A percentile compares a stretch with the other conserved stretches of the same genome.
These are phyloP conservation scores for Mycena rebaudengoi DNA, from an alignment of 768 basidiomycete genomes.

Conservation along the genomic window DNA sequence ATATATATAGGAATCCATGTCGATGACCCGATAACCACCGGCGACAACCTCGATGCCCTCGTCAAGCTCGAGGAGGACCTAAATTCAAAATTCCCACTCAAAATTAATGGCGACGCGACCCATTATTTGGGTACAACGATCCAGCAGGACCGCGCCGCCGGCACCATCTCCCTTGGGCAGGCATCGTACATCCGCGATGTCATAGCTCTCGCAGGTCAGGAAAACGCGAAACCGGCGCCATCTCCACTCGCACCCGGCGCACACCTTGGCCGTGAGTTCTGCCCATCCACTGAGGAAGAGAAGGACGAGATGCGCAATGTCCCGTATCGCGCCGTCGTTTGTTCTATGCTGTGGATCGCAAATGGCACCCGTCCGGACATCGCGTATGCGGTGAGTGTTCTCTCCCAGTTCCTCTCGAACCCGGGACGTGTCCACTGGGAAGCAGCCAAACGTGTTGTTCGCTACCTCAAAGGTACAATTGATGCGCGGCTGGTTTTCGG, in stretches of 20 bases:
- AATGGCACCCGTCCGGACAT: conserved; percentile 33
- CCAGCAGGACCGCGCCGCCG: conserved; percentile 17
- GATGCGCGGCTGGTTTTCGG: conserved; percentile 24
- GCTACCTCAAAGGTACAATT: conserved; percentile 40
- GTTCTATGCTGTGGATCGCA: conserved; percentile 36
- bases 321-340: conserved; percentile 38
- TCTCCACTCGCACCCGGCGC: conserved; percentile 6
- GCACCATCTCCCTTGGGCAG: conserved; percentile 16
- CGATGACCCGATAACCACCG: neutral
- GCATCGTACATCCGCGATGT: conserved; percentile 5
- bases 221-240: conserved; percentile 11
- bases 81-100: conserved; percentile 9
- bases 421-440: conserved; percentile 41
- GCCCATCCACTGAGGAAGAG: conserved; percentile 12
- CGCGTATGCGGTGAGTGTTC: conserved; percentile 28
- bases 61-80: too few relatives aligned
- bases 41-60: conserved; percentile 5
- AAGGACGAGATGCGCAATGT: conserved; percentile 11
- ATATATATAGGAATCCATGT: conserved; percentile 2
- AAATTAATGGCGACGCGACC: conserved; percentile 10
- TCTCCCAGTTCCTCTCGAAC: conserved; percentile 38
- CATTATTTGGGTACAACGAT: conserved; percentile 12
- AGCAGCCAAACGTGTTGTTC: conserved; percentile 42
- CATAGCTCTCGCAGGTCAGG: conserved; percentile 1
- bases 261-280: conserved; percentile 9